Evolutionary conservation across 768 basidiomycete species (phyloP), one percentile per base, ranked within the genome.

Genomic region (Dictyophora rubrovolvata): DNA sequence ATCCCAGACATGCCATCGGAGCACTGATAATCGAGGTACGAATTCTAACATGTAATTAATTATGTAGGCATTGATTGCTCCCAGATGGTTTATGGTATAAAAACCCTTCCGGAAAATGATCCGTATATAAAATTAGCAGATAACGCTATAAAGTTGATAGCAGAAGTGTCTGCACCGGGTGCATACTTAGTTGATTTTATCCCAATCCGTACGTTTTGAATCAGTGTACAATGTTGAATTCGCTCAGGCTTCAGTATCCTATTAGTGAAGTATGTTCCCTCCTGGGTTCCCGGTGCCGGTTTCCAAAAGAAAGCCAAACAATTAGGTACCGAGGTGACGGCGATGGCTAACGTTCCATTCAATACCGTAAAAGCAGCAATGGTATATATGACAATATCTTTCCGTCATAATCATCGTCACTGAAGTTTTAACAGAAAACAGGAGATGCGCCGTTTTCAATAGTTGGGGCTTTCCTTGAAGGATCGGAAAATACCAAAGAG

Each of bases 321-420:
- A 33, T 47, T 21, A 49, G 55, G 62, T 33, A 64, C 63, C 42
- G 60, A 59, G 16, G 63, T 69, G 9, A 67, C 61, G 65, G 60
- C 62, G 65, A 61, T 73, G 72, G 57, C 68, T 70, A 54, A 67
- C 64, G 35, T 63, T 65, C 61, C 70, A 68, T 61, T 77, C 71
- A 22, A 69, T 51, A 77, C 75, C 75, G 77, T 77, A 22, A 77
- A 79, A 61, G 60, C 72, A 49, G 65, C 65, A 20, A 64, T 76
- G 61, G 76, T 70, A 50, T 23, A 64, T 42, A 2, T 48, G n/a
- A n/a, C n/a, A n/a, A n/a, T n/a, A n/a, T 23, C 17, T 17, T 21
- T 35, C 17, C 8, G 17, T 20, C 34, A 48, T 56, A 21, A 48
- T 42, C 42, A 23, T 17, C n/a, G 8, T 11, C 28, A 10, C 9